Evolutionary conservation across 2,329 filamentous ascomycete genomes (phyloP), one percentile per base, ranked within the genome.

Genomic region (Trichothecium sympodiale): DNA sequence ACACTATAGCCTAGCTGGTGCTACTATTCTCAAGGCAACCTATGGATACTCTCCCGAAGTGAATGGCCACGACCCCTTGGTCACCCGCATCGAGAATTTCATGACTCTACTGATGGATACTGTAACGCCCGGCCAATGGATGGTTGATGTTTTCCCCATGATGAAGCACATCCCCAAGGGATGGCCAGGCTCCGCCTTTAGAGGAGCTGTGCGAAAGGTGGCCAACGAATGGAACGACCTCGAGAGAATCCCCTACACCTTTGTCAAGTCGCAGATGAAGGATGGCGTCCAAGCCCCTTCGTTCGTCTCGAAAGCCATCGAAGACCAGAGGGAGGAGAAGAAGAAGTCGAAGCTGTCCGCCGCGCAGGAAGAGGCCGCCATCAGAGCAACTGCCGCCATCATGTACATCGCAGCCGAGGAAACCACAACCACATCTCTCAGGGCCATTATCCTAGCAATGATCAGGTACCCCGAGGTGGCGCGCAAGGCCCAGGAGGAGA

Each of bases 111-210:
- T 52, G 17, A 43, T 41, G 4, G 32, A 34, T 10, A 46, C 48
- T 1, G 31, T 41, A 1, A 38, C 38, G 4, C 49, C 50, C 2
- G 36, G 42, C 17, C 28, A 38, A 5, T 49, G 48, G 47, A 12
- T 41, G 4, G 50, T 53, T 10, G 49, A 52, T 17, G 36, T 46
- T 9, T 38, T 53, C 4, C 48, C 50, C n/a, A 9, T 31, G 5
- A 35, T 52, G 5, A 33, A 34, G 15, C 39, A 46, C 18, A 33
- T 52, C 4, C 48, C 48, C 1, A 39, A 40, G 5, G 36, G 38
- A 35, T 38, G 45, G 13, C 50, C 49, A 3, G 50, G 50, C 1
- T 38, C 41, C 3, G 33, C 28, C 4, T 52, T 44, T 35, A 40
- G 47, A 20, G 6, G 20, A 25, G 20, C 20, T 6, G 20, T 25